Base-by-base conservation (phyloP, 495 filamentous ascomycete genomes). In the Schizothecium vesticola region DNA sequence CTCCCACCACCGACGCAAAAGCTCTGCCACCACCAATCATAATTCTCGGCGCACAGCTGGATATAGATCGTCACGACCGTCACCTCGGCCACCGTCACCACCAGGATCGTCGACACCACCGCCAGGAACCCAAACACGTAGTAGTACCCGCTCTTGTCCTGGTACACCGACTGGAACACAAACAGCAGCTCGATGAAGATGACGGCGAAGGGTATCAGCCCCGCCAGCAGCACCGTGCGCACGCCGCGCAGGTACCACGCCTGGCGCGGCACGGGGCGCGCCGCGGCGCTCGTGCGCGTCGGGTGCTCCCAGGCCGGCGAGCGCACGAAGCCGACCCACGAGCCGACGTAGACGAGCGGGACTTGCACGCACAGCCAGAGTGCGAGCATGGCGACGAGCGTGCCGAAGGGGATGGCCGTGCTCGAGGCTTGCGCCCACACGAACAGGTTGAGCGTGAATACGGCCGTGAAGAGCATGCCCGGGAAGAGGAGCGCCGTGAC, bases 21-120 rank as follows among this genome's bases (percentile, higher is more conserved):
- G 70, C 90, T 92, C 75, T 92, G 90, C 93, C 93, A 97, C 92
- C 92, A 96, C 94, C 94, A 97, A 76, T 95, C 86, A 78, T 96
- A 92, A 76, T 97, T 94, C 88, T 93, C 94, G 12, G 87, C 81
- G 79, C 93, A 96, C 24, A 97, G 86, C 76, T 91, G 90, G 59
- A 91, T 87, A 75, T 97, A 97, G 19, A 92, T 93, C 3, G 88
- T 90, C 63, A 97, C 92, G 29, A 97, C 89, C 1, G 92, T 96
- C 65, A 96, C 93, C 82, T 97, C 92, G 63, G 92, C 86, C 26
- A 97, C 88, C 1, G 91, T 92, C 23, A 96, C 77, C 13, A 95
- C 83, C 19, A 94, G 79, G 55, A 97, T 92, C 0, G 88, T 78
- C 23, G 82, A 87, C 28, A 96, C 91, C 19, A 92, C 87, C 22